These are phyloP conservation scores for Sclerotinia glacialis DNA, from an alignment of 2,329 filamentous ascomycete genomes.

Conservation along the genomic window DNA sequence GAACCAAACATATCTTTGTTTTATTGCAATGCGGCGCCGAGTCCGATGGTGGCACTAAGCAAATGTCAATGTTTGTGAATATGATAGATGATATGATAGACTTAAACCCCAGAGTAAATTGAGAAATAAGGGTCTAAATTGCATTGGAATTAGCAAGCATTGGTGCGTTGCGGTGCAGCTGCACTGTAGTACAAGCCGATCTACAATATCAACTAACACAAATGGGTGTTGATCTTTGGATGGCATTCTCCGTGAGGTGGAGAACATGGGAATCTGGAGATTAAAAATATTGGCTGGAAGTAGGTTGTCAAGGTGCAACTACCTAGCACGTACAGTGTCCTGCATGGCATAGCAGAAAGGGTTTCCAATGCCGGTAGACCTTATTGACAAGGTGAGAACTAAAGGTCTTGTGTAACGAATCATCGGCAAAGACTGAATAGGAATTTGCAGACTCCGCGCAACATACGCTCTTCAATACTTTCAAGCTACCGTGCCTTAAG, in stretches of 20 bases:
- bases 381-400: neutral
- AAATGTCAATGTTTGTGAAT: neutral
- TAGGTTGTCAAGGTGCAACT: neutral
- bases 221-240: neutral
- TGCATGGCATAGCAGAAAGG: neutral
- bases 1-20: conserved; percentile 8
- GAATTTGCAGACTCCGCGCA: neutral
- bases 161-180: neutral
- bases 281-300: neutral
- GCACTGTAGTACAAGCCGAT: neutral
- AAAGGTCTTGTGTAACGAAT: conserved; percentile 7
- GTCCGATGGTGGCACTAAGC: neutral
- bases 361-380: neutral
- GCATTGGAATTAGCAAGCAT: neutral
- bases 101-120: neutral
- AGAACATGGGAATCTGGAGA: neutral
- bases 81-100: conserved; percentile 6
- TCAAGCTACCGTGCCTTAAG: neutral
- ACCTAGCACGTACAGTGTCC: neutral
- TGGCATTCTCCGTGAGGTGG: neutral
- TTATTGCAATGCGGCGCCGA: neutral
- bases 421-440: neutral
- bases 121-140: neutral
- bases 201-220: neutral
- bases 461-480: no score